phyloP scores from a whole-genome alignment of 2,329 filamentous ascomycete genomes.

The Zymoseptoria passerinii region DNA sequence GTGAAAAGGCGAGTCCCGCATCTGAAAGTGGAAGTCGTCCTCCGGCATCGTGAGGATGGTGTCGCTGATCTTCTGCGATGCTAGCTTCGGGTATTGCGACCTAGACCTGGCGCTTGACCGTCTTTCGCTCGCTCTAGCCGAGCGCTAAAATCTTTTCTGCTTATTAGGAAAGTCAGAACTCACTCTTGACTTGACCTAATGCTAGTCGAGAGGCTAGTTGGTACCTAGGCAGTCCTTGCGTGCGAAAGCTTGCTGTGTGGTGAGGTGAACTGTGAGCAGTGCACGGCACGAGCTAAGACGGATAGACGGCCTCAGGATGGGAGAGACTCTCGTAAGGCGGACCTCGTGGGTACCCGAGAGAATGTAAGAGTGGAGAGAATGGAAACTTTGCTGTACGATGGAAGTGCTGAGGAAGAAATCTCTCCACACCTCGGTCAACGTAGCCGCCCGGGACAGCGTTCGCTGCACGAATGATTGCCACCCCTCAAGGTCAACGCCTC shows the following conservation, averaged over 20 bases:
- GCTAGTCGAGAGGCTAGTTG: background rate
- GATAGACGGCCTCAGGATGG: background rate
- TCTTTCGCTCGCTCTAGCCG: background rate
- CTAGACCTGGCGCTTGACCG: background rate
- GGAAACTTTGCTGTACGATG: background rate
- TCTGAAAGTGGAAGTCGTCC: slow-evolving; percentile 11
- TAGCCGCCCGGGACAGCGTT: background rate
- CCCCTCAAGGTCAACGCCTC: background rate
- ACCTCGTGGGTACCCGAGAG: background rate
- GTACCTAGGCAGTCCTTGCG: background rate
- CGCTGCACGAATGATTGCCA: too few relatives aligned
- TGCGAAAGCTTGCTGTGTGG: background rate
- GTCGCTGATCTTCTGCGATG: slow-evolving; percentile 5
- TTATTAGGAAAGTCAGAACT: background rate
- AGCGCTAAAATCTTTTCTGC: background rate
- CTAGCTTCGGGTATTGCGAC: background rate
- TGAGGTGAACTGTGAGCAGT: background rate
- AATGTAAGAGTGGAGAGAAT: background rate
- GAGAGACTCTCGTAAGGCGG: background rate
- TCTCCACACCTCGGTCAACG: background rate
- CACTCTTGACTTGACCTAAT: background rate
- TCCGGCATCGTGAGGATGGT: background rate
- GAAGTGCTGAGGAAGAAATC: background rate
- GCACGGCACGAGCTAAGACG: background rate
- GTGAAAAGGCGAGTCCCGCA: slow-evolving; percentile 13